A percentile compares a stretch with the other conserved stretches of the same genome.
These are phyloP conservation scores for Cercospora canescens DNA, from an alignment of 2,329 filamentous ascomycete genomes.

Conservation along the genomic window DNA sequence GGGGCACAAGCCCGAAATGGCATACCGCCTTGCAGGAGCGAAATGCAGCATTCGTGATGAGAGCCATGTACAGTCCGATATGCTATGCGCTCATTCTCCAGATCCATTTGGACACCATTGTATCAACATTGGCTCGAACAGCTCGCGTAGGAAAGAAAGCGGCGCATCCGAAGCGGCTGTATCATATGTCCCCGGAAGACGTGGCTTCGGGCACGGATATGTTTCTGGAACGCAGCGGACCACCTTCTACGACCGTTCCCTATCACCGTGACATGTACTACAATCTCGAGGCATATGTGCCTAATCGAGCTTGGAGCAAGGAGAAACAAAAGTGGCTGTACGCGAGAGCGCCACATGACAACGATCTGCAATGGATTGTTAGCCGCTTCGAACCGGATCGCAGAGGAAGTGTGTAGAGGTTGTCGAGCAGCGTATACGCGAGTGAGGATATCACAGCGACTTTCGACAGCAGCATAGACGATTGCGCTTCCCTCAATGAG, in stretches of 20 bases:
- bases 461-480: too few species aligned
- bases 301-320: slow-evolving; percentile 56
- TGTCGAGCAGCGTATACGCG: too few species aligned
- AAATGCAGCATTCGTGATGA: slow-evolving; percentile 48
- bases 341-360: slow-evolving; percentile 34
- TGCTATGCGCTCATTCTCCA: slow-evolving; percentile 54
- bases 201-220: slow-evolving; percentile 48
- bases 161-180: slow-evolving; percentile 34
- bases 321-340: slow-evolving; percentile 53
- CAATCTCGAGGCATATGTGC: slow-evolving; percentile 58
- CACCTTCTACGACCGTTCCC: slow-evolving; percentile 54
- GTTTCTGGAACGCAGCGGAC: slow-evolving; percentile 55
- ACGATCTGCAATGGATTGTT: slow-evolving; percentile 41
- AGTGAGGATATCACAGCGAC: too few species aligned
- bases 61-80: slow-evolving; percentile 50
- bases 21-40: slow-evolving; percentile 48
- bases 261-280: slow-evolving; percentile 61
- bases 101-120: slow-evolving; percentile 50
- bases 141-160: slow-evolving; percentile 18
- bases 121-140: slow-evolving; percentile 47
- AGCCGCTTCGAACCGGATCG: slow-evolving; percentile 10
- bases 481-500: too few species aligned
- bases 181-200: slow-evolving; percentile 50
- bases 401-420: slow-evolving; percentile 2
- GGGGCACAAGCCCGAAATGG: slow-evolving; percentile 52